Percentiles rank a stretch among this genome's conserved stretches.
These are phyloP conservation scores for Gossypium stocksii DNA, from an alignment of 345 rosid genomes.

Conservation along the genomic window DNA sequence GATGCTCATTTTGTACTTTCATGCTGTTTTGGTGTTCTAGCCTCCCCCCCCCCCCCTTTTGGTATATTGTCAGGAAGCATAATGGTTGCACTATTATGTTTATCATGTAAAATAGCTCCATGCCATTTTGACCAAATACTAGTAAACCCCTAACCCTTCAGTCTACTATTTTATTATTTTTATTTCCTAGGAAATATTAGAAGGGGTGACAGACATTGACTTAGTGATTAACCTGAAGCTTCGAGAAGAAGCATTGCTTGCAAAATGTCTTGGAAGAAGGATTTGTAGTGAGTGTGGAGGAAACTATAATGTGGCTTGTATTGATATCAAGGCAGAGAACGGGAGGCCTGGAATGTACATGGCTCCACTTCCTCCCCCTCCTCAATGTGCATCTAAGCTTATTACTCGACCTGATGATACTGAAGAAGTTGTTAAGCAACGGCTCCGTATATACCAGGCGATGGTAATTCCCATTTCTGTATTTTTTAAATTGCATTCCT, in stretches of 20 bases:
- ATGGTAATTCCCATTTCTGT: constrained; percentile 35
- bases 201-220: constrained; percentile 76
- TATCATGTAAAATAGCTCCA: not conserved
- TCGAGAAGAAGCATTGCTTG: constrained; percentile 77
- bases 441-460: constrained; percentile 71
- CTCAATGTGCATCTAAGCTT: constrained; percentile 75
- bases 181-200: constrained; percentile 72
- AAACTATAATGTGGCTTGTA: constrained; percentile 80
- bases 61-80: not conserved
- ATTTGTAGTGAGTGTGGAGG: constrained; percentile 86
- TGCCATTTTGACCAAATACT: not conserved
- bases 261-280: constrained; percentile 94
- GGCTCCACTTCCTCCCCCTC: constrained; percentile 97
- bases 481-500: not conserved
- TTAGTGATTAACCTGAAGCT: constrained; percentile 86
- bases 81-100: not conserved
- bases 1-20: not conserved
- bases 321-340: constrained; percentile 78
- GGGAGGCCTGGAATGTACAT: constrained; percentile 77
- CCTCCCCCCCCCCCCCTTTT: too few species aligned
- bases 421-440: constrained; percentile 81
- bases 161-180: not conserved
- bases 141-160: not conserved
- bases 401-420: constrained; percentile 86
- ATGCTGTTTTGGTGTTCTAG: not conserved